Evolutionary conservation across 164 flowering plant species (phyloP), one percentile per base, ranked within the genome.

Genomic region (Nelumbo lutea): DNA sequence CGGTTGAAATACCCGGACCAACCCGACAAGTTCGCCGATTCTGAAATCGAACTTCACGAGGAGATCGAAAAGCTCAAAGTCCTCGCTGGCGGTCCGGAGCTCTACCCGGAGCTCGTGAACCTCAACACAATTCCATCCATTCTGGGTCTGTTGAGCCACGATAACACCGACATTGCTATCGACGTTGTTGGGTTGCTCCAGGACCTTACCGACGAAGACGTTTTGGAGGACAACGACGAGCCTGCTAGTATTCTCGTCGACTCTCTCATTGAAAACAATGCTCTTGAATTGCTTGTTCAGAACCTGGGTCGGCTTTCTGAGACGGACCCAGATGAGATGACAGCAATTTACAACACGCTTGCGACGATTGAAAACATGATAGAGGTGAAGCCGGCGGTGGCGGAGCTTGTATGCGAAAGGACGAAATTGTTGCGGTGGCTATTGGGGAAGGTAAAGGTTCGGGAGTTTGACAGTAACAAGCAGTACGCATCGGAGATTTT

Each of bases 401-500:
- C 97, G 9, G 99, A 96, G 68, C 61, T 93, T 68, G 97, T 91
- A 3, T 90, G 99, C 62, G 98, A 96, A 79, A 84, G 85, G 79
- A 96, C 99, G 0, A 90, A 87, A 80, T 66, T 96, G 68, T 57
- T 96, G 78, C 75, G 82, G 73, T 96, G 99, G 98, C 63, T 96
- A 59, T 66, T 89, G 72, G 81, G 80, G 61, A 88, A 86, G 86
- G 86, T 96, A 14, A 96, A 88, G 74, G 81, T 80, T 7, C 77
- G 90, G 71, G 99, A 96, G 63, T 96, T 96, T 62, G 99, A 96
- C 77, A 64, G 96, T 41, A 93, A 85, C 72, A 96, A 96, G 88
- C 97, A 93, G 84, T 96, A 96, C 45, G 95, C 99, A 0, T 87
- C 97, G 47, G 98, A 96, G 81, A 88, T 93, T 39, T 67, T 96